A percentile compares a stretch with the other conserved stretches of the same genome.
These are phyloP conservation scores for Syncephalis plumigaleata DNA, from an alignment of 371 early-diverging fungal species.

Conservation along the genomic window DNA sequence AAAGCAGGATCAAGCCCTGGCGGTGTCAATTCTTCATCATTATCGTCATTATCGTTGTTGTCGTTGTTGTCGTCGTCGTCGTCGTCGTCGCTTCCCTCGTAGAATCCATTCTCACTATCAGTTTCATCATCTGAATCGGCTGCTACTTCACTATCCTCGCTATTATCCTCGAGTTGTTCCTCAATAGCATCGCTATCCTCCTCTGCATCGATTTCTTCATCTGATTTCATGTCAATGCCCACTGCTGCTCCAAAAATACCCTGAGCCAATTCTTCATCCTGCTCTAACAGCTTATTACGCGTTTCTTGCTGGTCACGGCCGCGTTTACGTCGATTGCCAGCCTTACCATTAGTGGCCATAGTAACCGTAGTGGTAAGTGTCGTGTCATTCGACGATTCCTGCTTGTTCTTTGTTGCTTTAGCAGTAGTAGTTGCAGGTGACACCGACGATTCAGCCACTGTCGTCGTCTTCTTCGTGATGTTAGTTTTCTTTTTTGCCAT, in stretches of 20 bases:
- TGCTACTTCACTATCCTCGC: constrained; percentile 18
- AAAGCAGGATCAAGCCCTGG: constrained; percentile 1
- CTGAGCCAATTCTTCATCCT: too few species aligned
- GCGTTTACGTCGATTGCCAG: too few species aligned
- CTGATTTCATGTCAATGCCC: background rate
- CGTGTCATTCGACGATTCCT: too few species aligned
- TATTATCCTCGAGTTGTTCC: constrained; percentile 25
- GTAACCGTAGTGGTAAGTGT: too few species aligned
- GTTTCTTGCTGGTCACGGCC: too few species aligned
- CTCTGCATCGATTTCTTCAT: constrained; percentile 15
- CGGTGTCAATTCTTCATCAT: constrained; percentile 15
- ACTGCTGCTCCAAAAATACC: background rate
- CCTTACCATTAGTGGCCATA: too few species aligned
- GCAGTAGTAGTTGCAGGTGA: too few species aligned
- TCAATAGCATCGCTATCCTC: constrained; percentile 25
- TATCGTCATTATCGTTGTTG: constrained; percentile 13
- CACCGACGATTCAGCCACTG: too few species aligned
- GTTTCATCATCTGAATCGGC: constrained; percentile 15
- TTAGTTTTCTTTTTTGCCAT: too few species aligned
- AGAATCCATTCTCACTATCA: constrained; percentile 8
- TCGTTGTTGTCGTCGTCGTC: constrained; percentile 8
- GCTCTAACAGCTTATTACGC: too few species aligned
- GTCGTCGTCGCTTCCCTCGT: constrained; percentile 17
- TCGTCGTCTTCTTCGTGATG: too few species aligned
- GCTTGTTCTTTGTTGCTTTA: too few species aligned